A percentile compares a stretch with the other conserved stretches of the same genome.
phyloP scores from a whole-genome alignment of 345 rosid genomes.

The Limnanthes douglasii region DNA sequence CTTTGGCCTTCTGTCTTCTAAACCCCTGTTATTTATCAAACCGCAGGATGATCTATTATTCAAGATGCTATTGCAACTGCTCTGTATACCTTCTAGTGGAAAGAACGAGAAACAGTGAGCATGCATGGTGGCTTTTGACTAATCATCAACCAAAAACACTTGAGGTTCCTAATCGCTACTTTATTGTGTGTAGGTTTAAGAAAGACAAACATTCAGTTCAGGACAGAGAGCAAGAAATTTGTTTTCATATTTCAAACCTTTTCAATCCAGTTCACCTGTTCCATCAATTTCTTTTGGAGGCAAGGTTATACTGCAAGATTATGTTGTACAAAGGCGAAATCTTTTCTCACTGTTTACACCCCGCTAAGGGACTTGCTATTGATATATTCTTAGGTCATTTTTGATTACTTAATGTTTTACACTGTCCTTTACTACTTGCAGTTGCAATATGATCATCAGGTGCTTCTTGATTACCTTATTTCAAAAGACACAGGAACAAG shows the following conservation, averaged over 20 bases:
- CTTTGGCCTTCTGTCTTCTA: conserved; percentile 5
- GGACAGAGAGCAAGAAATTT: conserved; percentile 17
- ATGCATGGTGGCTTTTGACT: conserved; percentile 7
- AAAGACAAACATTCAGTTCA: conserved; percentile 16
- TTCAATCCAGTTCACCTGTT: conserved; percentile 58
- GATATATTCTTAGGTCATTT: conserved; percentile 5
- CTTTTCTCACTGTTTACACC: too few species aligned
- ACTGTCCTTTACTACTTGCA: conserved; percentile 14
- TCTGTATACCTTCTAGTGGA: conserved; percentile 20
- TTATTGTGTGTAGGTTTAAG: conserved; percentile 20
- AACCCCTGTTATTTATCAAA: conserved; percentile 8
- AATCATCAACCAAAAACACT: not conserved
- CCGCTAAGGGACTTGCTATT: too few species aligned
- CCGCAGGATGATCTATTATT: conserved; percentile 76
- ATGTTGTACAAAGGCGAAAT: not conserved
- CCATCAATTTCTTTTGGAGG: conserved; percentile 72
- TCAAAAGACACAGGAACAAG: conserved; percentile 59
- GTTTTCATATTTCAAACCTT: conserved; percentile 24
- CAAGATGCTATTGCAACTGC: conserved; percentile 59
- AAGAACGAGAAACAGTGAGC: conserved; percentile 45
- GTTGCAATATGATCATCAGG: conserved; percentile 86
- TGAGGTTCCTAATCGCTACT: conserved; percentile 5
- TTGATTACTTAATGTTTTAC: not conserved
- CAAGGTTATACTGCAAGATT: conserved; percentile 10
- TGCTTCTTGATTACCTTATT: conserved; percentile 86